These are phyloP conservation scores for Hypsizygus marmoreus DNA, from an alignment of 768 basidiomycete genomes.

Conservation along the genomic window DNA sequence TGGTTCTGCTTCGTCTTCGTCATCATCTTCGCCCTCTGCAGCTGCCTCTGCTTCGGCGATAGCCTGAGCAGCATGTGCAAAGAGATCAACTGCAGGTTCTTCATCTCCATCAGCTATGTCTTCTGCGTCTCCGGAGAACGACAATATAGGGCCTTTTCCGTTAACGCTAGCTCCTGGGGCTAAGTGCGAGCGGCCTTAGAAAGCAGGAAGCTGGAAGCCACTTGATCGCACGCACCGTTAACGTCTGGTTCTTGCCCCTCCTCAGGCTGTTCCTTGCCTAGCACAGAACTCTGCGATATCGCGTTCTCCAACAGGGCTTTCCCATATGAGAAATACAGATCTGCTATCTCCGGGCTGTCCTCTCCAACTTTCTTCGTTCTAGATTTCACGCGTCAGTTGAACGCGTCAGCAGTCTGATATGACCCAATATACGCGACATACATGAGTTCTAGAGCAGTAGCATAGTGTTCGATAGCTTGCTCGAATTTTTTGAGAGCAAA, in stretches of 20 bases:
- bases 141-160: conserved; percentile 61
- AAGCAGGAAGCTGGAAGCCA: conserved; percentile 9
- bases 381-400: conserved; percentile 18
- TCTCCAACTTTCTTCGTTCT: conserved; percentile 81
- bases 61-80: conserved; percentile 55
- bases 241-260: conserved; percentile 48
- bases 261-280: conserved; percentile 83
- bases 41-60: conserved; percentile 45
- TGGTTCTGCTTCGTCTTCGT: conserved; percentile 71
- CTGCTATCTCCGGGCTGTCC: conserved; percentile 80
- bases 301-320: conserved; percentile 93
- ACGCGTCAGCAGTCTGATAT: conserved; percentile 5
- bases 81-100: conserved; percentile 61
- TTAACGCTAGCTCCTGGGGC: conserved; percentile 34
- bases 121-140: conserved; percentile 81
- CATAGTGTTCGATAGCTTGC: conserved; percentile 82
- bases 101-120: conserved; percentile 54
- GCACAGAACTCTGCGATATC: conserved; percentile 79
- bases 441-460: conserved; percentile 81
- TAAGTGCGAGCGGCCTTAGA: conserved; percentile 14
- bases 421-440: conserved; percentile 47
- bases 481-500: conserved; percentile 87
- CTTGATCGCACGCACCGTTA: conserved; percentile 29
- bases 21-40: conserved; percentile 55
- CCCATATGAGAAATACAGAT: conserved; percentile 89